Conservation (phyloP, 805 yeast species). For the Monosporozyma servazzii region DNA sequence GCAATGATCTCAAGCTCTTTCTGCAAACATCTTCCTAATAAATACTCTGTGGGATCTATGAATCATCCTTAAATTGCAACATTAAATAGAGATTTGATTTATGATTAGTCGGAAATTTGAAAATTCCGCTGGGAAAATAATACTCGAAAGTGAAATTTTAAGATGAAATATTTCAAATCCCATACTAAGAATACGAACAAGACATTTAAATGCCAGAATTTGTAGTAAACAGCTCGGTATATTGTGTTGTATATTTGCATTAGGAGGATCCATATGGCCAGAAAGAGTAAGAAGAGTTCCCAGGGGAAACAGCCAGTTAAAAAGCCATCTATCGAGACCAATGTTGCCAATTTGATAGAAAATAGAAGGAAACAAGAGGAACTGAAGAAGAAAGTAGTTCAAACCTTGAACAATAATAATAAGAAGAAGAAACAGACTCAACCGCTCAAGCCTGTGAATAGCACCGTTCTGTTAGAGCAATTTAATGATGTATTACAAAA, state of each 20-base stretch:
- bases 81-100: background rate
- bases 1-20: no score
- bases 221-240: no score
- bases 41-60: background rate
- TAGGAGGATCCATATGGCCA: background rate
- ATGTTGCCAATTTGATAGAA: conserved; percentile 3
- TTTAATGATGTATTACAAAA: conserved; percentile 8
- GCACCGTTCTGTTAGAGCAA: conserved; percentile 10
- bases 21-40: background rate
- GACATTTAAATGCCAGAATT: no score
- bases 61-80: background rate
- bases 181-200: no score
- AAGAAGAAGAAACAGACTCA: background rate
- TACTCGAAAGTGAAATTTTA: background rate
- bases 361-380: conserved; percentile 3
- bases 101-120: background rate
- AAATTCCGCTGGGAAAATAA: background rate
- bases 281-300: background rate
- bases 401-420: conserved; percentile 9
- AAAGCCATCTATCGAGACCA: background rate
- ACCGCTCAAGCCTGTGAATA: background rate
- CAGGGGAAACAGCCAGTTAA: background rate
- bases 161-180: background rate
- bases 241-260: no score
- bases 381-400: conserved; percentile 14